Conservation (phyloP, 1,139 yeast species). For the Zygoascus meyerae region DNA sequence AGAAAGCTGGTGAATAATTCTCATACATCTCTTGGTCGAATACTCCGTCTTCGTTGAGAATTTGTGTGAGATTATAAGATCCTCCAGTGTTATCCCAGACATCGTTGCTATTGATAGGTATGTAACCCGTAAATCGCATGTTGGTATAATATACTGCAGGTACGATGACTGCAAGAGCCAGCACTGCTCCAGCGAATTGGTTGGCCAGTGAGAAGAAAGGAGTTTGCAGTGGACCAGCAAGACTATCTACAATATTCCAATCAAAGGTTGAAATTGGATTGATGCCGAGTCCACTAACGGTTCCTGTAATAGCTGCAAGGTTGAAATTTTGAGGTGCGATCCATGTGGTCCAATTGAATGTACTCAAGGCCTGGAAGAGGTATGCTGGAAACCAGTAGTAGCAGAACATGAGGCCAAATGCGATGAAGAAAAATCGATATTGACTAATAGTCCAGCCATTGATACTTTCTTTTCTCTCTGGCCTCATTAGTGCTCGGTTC, state of each 20-base stretch:
- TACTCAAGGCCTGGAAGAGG: conserved; percentile 44
- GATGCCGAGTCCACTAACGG: conserved; percentile 49
- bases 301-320: conserved; percentile 51
- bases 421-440: conserved; percentile 41
- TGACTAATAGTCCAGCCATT: conserved; percentile 48
- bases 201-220: conserved; percentile 42
- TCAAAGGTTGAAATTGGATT: conserved; percentile 52
- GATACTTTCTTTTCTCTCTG: conserved; percentile 24
- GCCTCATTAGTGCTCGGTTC: conserved; percentile 37
- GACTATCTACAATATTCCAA: conserved; percentile 40
- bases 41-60: conserved; percentile 37
- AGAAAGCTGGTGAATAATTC: conserved; percentile 42
- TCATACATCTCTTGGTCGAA: conserved; percentile 28
- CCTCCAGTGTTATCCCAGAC: conserved; percentile 45
- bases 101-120: conserved; percentile 48
- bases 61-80: conserved; percentile 36
- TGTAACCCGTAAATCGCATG: conserved; percentile 44
- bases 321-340: conserved; percentile 49
- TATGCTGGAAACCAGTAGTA: conserved; percentile 56
- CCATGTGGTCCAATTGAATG: conserved; percentile 60
- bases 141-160: conserved; percentile 45
- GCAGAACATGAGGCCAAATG: conserved; percentile 39
- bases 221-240: conserved; percentile 35
- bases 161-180: conserved; percentile 39
- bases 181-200: conserved; percentile 38